Evolutionary conservation across 2,329 filamentous ascomycete genomes (phyloP).

Genomic region (Paracoccidioides brasiliensis): DNA sequence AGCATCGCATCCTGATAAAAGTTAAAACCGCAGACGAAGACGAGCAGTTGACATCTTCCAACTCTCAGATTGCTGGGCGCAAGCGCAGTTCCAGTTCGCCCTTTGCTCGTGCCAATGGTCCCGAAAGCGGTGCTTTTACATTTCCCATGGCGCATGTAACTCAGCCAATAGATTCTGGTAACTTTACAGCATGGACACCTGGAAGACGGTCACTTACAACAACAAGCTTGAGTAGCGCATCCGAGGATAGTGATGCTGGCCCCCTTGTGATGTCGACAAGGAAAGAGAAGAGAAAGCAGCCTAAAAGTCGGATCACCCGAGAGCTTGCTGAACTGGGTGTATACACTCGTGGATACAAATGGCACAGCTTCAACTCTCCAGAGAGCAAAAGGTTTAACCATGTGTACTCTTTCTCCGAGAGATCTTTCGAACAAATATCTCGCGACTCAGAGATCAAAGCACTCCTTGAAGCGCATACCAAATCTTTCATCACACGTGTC

Average conservation of each 20-base stretch:
- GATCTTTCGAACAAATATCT: conserved; percentile 69
- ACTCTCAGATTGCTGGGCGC: conserved; percentile 30
- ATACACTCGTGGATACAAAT: conserved; percentile 65
- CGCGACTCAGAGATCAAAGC: conserved; percentile 63
- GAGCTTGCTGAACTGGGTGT: conserved; percentile 77
- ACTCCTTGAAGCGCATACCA: conserved; percentile 77
- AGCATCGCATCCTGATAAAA: conserved; percentile 77
- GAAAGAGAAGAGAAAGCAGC: conserved; percentile 48
- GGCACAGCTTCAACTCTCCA: conserved; percentile 61
- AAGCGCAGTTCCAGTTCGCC: conserved; percentile 66
- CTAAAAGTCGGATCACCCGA: conserved; percentile 71
- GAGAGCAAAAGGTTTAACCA: conserved; percentile 86
- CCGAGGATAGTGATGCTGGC: conserved; percentile 64
- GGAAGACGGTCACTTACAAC: conserved; percentile 42
- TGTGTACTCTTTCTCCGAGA: conserved; percentile 88
- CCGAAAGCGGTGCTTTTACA: conserved; percentile 43
- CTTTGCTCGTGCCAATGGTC: conserved; percentile 48
- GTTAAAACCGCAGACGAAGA: conserved; percentile 54
- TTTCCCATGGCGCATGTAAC: conserved; percentile 35
- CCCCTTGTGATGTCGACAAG: conserved; percentile 39
- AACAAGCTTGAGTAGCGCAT: conserved; percentile 44
- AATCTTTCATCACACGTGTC: conserved; percentile 80
- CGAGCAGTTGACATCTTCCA: conserved; percentile 39
- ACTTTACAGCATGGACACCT: conserved; percentile 33
- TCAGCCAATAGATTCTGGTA: conserved; percentile 35